phyloP scores from a whole-genome alignment of 2,329 filamentous ascomycete genomes.

The Phyllosticta citriasiana region DNA sequence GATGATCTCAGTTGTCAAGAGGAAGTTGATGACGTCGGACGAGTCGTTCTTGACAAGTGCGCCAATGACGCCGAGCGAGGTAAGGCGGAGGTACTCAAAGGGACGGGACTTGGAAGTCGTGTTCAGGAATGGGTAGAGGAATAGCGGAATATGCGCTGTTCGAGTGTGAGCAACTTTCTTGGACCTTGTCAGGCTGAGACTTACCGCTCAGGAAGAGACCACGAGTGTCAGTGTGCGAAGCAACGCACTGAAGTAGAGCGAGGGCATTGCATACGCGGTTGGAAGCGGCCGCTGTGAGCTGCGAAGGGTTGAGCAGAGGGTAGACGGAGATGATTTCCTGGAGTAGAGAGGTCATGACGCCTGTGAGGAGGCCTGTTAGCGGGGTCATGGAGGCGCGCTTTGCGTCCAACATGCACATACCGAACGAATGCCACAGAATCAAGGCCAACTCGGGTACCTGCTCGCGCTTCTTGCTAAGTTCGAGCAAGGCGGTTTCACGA shows the following conservation, averaged over 20 bases:
- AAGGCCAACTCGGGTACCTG: slow-evolving; percentile 93
- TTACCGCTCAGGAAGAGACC: slow-evolving; percentile 87
- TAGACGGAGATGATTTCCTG: slow-evolving; percentile 99
- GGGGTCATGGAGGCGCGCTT: slow-evolving; percentile 11
- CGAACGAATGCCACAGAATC: slow-evolving; percentile 97
- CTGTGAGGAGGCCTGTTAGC: slow-evolving; percentile 37
- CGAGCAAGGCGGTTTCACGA: slow-evolving; percentile 81
- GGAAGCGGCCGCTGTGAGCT: slow-evolving; percentile 92
- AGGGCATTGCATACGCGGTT: slow-evolving; percentile 97
- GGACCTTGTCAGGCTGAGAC: slow-evolving; percentile 15
- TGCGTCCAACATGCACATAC: slow-evolving; percentile 42
- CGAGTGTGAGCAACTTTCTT: slow-evolving; percentile 9
- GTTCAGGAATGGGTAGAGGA: slow-evolving; percentile 96
- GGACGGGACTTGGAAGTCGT: slow-evolving; percentile 96
- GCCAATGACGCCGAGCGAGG: slow-evolving; percentile 91
- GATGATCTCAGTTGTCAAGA: slow-evolving; percentile 96
- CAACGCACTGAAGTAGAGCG: slow-evolving; percentile 90
- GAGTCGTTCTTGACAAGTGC: slow-evolving; percentile 98
- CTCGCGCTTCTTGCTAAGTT: slow-evolving; percentile 96
- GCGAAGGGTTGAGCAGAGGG: slow-evolving; percentile 88
- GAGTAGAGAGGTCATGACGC: slow-evolving; percentile 93
- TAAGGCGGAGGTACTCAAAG: slow-evolving; percentile 94
- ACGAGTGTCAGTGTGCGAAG: slow-evolving; percentile 92
- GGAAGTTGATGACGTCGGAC: slow-evolving; percentile 96
- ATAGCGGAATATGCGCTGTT: slow-evolving; percentile 88